Conservation (phyloP, 345 rosid genomes). For the Nephelium lappaceum region DNA sequence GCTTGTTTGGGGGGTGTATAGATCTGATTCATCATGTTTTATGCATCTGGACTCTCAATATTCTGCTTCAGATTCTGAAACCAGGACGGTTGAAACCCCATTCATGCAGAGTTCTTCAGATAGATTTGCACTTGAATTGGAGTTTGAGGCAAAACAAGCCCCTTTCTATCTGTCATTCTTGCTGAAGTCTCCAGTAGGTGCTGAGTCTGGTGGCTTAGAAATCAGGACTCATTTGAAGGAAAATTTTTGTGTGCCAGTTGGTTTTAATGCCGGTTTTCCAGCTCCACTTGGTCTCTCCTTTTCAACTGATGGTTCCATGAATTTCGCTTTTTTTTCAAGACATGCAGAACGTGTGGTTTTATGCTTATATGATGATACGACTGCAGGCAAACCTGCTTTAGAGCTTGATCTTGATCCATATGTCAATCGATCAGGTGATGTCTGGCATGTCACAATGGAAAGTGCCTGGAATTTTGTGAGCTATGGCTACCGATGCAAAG, state of each 20-base stretch:
- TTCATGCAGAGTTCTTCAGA: conserved; percentile 46
- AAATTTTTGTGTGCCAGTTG: conserved; percentile 79
- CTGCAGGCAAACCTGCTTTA: conserved; percentile 61
- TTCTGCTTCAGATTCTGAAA: conserved; percentile 38
- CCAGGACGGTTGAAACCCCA: conserved; percentile 45
- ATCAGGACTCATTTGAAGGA: conserved; percentile 63
- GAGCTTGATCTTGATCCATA: conserved; percentile 93
- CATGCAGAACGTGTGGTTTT: conserved; percentile 54
- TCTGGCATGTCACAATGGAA: conserved; percentile 81
- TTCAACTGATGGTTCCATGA: conserved; percentile 59
- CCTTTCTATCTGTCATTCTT: conserved; percentile 81
- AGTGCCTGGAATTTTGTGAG: conserved; percentile 49
- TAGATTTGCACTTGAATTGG: conserved; percentile 55
- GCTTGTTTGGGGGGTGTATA: conserved; percentile 69
- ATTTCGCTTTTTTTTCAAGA: conserved; percentile 77
- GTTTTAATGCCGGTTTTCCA: conserved; percentile 68
- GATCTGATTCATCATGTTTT: conserved; percentile 64
- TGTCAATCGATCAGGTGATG: conserved; percentile 82
- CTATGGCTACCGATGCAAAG: conserved; percentile 69
- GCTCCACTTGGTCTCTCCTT: conserved; percentile 82
- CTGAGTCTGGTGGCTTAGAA: conserved; percentile 35
- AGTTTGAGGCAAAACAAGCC: conserved; percentile 62
- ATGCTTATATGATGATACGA: conserved; percentile 66
- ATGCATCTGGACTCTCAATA: conserved; percentile 48
- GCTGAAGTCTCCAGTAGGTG: conserved; percentile 47